Evolutionary conservation across 371 early-diverging fungal species (phyloP).

Genomic region (Blastocladiella emersonii): DNA sequence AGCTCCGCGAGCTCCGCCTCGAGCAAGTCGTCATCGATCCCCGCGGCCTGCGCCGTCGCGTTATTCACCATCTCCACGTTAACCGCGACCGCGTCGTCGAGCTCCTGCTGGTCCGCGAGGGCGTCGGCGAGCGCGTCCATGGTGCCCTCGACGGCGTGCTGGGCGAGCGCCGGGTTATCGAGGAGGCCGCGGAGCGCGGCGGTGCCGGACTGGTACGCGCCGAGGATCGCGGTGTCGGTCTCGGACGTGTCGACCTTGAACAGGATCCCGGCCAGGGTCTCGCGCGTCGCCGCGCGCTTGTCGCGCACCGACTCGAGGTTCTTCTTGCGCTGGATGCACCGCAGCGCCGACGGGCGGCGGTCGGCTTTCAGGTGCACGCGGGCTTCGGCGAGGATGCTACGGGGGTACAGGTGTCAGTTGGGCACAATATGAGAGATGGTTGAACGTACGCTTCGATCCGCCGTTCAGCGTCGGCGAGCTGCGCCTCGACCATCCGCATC

Average conservation of each 20-base stretch:
- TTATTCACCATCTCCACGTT: constrained; percentile 8
- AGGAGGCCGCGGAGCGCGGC: constrained; percentile 9
- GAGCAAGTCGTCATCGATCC: too few species aligned
- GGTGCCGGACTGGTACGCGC: constrained; percentile 15
- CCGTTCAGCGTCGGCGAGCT: background rate
- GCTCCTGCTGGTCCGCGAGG: constrained; percentile 17
- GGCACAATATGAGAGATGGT: background rate
- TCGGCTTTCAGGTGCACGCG: background rate
- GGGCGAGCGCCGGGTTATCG: constrained; percentile 7
- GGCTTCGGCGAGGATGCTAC: background rate
- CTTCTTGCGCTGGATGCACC: background rate
- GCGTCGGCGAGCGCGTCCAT: constrained; percentile 18
- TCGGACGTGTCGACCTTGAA: background rate
- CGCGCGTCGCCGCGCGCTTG: background rate
- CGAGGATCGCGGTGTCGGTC: constrained; percentile 7
- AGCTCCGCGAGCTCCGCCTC: too few species aligned
- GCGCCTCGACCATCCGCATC: background rate
- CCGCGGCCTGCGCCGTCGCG: too few species aligned
- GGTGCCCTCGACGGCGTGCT: constrained; percentile 11
- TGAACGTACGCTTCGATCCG: background rate
- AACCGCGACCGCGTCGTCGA: constrained; percentile 14
- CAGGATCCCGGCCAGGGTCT: background rate
- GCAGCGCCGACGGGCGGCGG: background rate
- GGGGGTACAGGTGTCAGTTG: background rate
- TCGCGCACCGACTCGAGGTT: background rate